Evolutionary conservation across 371 early-diverging fungal genomes (phyloP).

Genomic region (Apophysomyces sp.): DNA sequence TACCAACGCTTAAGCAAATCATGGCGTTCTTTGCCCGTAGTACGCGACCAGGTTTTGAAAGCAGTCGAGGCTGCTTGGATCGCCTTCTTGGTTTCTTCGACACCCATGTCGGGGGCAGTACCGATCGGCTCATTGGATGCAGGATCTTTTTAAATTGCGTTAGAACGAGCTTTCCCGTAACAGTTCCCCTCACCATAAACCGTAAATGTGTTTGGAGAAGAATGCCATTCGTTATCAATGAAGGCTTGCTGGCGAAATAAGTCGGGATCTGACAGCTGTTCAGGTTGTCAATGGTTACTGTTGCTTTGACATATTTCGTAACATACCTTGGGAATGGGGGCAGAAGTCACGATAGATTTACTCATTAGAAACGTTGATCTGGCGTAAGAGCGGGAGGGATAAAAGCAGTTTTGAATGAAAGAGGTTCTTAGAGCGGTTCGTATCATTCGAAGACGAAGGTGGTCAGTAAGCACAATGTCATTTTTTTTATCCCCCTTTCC

Average conservation of each 20-base stretch:
- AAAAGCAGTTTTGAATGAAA: not conserved
- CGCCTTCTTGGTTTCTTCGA: slow-evolving; percentile 58
- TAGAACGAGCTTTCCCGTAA: not conserved
- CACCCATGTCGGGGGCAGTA: slow-evolving; percentile 65
- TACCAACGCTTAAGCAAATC: slow-evolving; percentile 68
- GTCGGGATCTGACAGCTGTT: slow-evolving; percentile 51
- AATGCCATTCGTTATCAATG: slow-evolving; percentile 59
- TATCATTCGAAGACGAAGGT: not conserved
- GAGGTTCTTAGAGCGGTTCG: not conserved
- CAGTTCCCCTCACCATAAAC: slow-evolving; percentile 36
- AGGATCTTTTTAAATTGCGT: slow-evolving; percentile 49
- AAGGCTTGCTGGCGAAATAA: slow-evolving; percentile 53
- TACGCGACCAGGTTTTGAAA: slow-evolving; percentile 62
- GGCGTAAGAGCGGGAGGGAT: not conserved
- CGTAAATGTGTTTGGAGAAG: slow-evolving; percentile 38
- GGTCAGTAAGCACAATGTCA: not conserved
- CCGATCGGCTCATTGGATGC: slow-evolving; percentile 68
- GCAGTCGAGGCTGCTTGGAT: slow-evolving; percentile 62
- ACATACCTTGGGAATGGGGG: slow-evolving; percentile 34
- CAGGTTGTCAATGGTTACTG: not conserved
- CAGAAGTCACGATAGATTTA: slow-evolving; percentile 20
- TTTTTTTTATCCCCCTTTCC: not conserved
- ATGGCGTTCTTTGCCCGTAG: slow-evolving; percentile 65
- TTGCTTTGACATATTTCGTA: not conserved
- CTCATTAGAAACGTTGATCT: not conserved